Base-by-base conservation (phyloP, 768 basidiomycete genomes). In the Fistulinella prunicolor region DNA sequence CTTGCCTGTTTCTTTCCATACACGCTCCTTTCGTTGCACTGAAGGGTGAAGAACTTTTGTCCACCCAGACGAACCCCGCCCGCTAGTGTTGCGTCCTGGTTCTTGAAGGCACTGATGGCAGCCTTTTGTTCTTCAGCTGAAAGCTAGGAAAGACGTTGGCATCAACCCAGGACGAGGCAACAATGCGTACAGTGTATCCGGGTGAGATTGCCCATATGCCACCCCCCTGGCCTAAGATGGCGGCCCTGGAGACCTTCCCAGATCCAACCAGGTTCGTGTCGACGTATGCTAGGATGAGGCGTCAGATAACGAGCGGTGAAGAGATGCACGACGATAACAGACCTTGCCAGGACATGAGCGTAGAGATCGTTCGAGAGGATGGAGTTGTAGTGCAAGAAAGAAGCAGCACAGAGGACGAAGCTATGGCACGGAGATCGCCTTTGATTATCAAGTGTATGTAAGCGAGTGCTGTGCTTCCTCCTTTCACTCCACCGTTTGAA, bases 1-100 rank as follows among this genome's bases (percentile, higher is more conserved):
- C 90, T 62, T 52, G 89, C 91, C 59, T 54, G 64, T 68, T 91
- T 87, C 82, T 92, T 92, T 44, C 82, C 81, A 57, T 92, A 83
- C 38, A 94, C 71, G 52, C 73, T 79, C 5, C 81, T 73, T 0
- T 60, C 61, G 23, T 71, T 58, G 2, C 73, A 82, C 30, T 59
- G 68, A 23, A 90, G 58, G 6, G 74, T 75, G 70, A 94, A 81
- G 74, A 79, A 97, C 71, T 97, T 97, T 60, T 76, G 64, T 7
- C 83, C 83, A 0, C 61, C 75, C 20, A 92, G 72, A 32, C 70
- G 75, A 51, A 96, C 57, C 14, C 94, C 93, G 35, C 49, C 73
- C 0, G 78, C 74, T 61, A 73, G 82, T 16, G 75, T 67, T 3
- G 45, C 35, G 1, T 55, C 71, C 1, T 63, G 61, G 30, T 82